Conservation (phyloP, 176 grass and related monocot species). For the Eragrostis nindensis region DNA sequence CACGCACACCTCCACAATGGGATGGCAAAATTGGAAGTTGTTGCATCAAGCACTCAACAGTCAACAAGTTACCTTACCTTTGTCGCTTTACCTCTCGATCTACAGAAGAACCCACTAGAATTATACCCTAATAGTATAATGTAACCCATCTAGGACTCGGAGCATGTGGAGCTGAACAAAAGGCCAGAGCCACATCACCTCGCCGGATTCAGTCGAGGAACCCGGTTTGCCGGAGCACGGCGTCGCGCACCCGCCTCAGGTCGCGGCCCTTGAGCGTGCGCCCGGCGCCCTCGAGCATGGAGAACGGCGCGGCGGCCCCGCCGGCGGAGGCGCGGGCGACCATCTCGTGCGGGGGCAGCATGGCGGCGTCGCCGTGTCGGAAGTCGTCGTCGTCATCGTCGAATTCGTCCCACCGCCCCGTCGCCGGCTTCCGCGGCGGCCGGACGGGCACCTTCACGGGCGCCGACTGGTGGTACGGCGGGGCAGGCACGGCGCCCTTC, state of each 20-base stretch:
- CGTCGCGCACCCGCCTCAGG: slow-evolving; percentile 62
- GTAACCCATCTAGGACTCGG: slow-evolving; percentile 31
- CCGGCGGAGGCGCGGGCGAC: slow-evolving; percentile 51
- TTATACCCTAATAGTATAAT: slow-evolving; percentile 41
- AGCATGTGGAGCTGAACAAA: slow-evolving; percentile 40
- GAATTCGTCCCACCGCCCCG: slow-evolving; percentile 46
- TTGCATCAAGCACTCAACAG: slow-evolving; percentile 34
- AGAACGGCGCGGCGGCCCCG: slow-evolving; percentile 52
- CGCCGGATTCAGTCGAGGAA: slow-evolving; percentile 53
- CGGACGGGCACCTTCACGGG: slow-evolving; percentile 58
- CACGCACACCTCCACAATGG: slow-evolving; percentile 13
- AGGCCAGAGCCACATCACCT: slow-evolving; percentile 49
- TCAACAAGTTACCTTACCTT: slow-evolving; percentile 34
- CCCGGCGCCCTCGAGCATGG: slow-evolving; percentile 84
- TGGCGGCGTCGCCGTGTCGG: slow-evolving; percentile 41
- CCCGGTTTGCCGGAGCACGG: slow-evolving; percentile 60
- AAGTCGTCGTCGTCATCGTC: slow-evolving; percentile 44
- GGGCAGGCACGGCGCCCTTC: not conserved
- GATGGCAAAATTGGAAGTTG: slow-evolving; percentile 55
- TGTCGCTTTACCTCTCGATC: slow-evolving; percentile 29
- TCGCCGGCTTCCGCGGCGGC: slow-evolving; percentile 26
- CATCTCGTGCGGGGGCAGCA: slow-evolving; percentile 67
- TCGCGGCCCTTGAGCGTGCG: slow-evolving; percentile 91
- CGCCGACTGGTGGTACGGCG: slow-evolving; percentile 55
- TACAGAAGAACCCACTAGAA: slow-evolving; percentile 45